These are phyloP conservation scores for Vitis cinerea DNA, from an alignment of 164 flowering plant genomes.

Conservation along the genomic window DNA sequence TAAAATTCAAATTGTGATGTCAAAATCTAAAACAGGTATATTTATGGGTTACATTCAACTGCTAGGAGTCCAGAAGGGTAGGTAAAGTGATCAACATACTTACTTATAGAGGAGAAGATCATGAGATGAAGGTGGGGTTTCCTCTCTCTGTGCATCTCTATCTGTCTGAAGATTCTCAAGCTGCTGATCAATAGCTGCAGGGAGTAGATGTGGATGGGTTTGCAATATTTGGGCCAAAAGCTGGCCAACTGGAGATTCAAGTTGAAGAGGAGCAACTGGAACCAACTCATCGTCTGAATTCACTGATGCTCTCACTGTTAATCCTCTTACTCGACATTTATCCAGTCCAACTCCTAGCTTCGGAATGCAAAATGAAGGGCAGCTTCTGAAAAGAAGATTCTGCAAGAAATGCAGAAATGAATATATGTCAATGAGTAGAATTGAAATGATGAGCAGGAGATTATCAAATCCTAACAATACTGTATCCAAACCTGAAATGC, in stretches of 20 bases:
- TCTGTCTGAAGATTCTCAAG: constrained; percentile 74
- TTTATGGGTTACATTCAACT: not conserved
- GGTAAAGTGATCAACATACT: constrained; percentile 4
- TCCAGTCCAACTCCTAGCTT: constrained; percentile 35
- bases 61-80: not conserved
- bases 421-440: not conserved
- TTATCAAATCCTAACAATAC: too few species aligned
- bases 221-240: constrained; percentile 73
- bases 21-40: not conserved
- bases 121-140: constrained; percentile 40
- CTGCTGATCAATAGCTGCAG: constrained; percentile 88
- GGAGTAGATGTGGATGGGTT: constrained; percentile 84
- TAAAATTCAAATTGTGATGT: not conserved
- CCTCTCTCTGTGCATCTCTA: constrained; percentile 51
- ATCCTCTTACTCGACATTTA: constrained; percentile 38
- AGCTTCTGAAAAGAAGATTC: constrained; percentile 32
- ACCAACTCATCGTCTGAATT: constrained; percentile 38
- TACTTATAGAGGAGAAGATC: constrained; percentile 71
- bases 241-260: constrained; percentile 88
- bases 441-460: not conserved
- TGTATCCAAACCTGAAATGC: too few species aligned
- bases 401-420: not conserved
- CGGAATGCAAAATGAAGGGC: constrained; percentile 32
- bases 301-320: constrained; percentile 55
- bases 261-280: constrained; percentile 67